These are phyloP conservation scores for Eremothecium gossypii DNA, from an alignment of 1,139 yeast species.

Conservation along the genomic window DNA sequence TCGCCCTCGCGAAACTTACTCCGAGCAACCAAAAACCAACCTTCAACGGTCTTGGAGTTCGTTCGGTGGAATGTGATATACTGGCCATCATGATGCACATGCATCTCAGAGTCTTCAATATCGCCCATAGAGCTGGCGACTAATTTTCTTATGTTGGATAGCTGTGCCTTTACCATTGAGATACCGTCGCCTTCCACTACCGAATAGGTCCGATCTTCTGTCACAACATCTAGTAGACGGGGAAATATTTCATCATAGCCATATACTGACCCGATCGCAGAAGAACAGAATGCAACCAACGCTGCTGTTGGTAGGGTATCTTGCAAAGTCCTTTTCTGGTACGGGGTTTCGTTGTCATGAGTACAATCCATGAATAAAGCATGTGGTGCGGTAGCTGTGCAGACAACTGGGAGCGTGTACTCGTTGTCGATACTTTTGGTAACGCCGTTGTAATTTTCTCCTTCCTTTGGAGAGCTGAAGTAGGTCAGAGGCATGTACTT, in stretches of 20 bases:
- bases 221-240: slow-evolving; percentile 67
- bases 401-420: slow-evolving; percentile 43
- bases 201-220: slow-evolving; percentile 59
- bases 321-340: slow-evolving; percentile 82
- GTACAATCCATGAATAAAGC: slow-evolving; percentile 97
- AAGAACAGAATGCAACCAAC: slow-evolving; percentile 81
- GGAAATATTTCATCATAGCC: slow-evolving; percentile 95
- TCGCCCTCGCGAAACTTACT: slow-evolving; percentile 52
- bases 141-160: slow-evolving; percentile 48
- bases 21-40: slow-evolving; percentile 83
- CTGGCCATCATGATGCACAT: slow-evolving; percentile 89
- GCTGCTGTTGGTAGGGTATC: slow-evolving; percentile 95
- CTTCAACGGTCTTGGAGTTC: slow-evolving; percentile 75
- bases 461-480: slow-evolving; percentile 39
- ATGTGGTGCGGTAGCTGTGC: slow-evolving; percentile 68
- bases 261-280: slow-evolving; percentile 89
- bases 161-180: slow-evolving; percentile 53
- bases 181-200: slow-evolving; percentile 54
- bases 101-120: slow-evolving; percentile 76
- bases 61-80: slow-evolving; percentile 84
- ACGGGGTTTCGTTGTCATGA: slow-evolving; percentile 88
- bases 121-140: slow-evolving; percentile 63
- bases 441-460: slow-evolving; percentile 12
- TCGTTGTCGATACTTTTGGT: slow-evolving; percentile 47
- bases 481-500: slow-evolving; percentile 68